Evolutionary conservation across 75 land plant genomes (phyloP).

Genomic region (Sequoia sempervirens): DNA sequence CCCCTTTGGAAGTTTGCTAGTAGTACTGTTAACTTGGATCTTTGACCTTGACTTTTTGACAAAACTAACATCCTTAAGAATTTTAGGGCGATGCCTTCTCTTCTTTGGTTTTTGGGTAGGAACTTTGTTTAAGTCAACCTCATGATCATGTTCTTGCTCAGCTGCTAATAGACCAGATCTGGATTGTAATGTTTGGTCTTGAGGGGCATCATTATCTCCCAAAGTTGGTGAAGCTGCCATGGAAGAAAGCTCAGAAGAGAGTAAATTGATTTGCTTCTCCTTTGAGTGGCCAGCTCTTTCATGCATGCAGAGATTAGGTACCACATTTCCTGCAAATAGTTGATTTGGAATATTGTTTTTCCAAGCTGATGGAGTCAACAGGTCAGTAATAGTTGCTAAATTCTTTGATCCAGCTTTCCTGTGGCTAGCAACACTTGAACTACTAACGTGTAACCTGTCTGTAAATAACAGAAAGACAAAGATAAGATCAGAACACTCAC

Average conservation of each 20-base stretch:
- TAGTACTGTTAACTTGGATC: background rate
- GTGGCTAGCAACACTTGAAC: background rate
- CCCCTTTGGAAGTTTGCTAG: background rate
- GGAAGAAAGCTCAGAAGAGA: background rate
- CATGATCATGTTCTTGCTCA: background rate
- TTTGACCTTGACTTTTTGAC: background rate
- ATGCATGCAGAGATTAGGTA: background rate
- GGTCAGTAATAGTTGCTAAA: background rate
- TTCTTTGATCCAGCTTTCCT: background rate
- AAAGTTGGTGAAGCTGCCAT: background rate
- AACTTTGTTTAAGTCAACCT: background rate
- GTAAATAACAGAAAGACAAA: background rate
- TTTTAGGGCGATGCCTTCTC: conserved; percentile 2
- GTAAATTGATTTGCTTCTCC: background rate
- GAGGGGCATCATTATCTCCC: background rate
- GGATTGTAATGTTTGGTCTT: background rate
- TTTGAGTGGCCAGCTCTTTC: background rate
- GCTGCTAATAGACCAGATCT: background rate
- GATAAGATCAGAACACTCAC: background rate
- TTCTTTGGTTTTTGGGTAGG: conserved; percentile 5
- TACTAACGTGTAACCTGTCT: background rate
- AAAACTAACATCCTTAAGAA: background rate
- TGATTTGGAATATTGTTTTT: background rate
- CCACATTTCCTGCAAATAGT: background rate
- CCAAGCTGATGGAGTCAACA: background rate